Base-by-base conservation (phyloP, 2,329 filamentous ascomycete species). In the Fusarium equiseti region DNA sequence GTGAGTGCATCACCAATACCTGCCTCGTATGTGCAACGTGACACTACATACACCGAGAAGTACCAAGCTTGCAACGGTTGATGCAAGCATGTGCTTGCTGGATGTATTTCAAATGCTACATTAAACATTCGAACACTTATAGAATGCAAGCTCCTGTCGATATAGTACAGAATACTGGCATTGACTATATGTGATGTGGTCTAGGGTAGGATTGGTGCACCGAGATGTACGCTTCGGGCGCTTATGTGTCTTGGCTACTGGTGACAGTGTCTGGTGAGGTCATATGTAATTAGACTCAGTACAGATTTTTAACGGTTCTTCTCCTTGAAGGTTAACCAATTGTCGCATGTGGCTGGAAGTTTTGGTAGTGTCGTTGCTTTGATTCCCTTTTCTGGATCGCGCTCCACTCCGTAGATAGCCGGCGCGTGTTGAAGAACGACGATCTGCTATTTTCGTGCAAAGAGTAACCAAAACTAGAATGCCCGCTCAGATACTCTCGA, bases 391-490 rank as follows among this genome's bases (percentile, higher is more conserved):
- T 43, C 29, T 55, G 31, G 38, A 38, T 18, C 24, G 20, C 20
- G 6, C 42, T 42, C 56, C 49, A 66, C 48, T 13, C 18, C 15
- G n/a, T 51, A 27, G 22, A 27, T 29, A 20, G 35, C n/a, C 43
- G 35, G 18, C 42, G 18, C 32, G 29, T 26, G 9, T 18, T 42
- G 31, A 42, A 26, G 22, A 20, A 22, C 10, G 53, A 70, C 27
- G 38, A 61, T 62, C 52, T 61, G 13, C 53, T 49, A 65, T 57
- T 46, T 38, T 35, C 16, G 9, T 20, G n/a, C 20, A 18, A 40
- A 22, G 20, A 16, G 26, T 16, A 10, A 66, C 18, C 27, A 42
- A 50, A 15, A 63, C 59, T 38, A 52, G 40, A 42, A 48, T 38
- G 24, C 26, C 7, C 15, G 22, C 54, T 16, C 22, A 29, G 38